Evolutionary conservation across 306 rosid genomes (phyloP), one percentile per base, ranked within the genome.

Genomic region (Carpinus viminea): DNA sequence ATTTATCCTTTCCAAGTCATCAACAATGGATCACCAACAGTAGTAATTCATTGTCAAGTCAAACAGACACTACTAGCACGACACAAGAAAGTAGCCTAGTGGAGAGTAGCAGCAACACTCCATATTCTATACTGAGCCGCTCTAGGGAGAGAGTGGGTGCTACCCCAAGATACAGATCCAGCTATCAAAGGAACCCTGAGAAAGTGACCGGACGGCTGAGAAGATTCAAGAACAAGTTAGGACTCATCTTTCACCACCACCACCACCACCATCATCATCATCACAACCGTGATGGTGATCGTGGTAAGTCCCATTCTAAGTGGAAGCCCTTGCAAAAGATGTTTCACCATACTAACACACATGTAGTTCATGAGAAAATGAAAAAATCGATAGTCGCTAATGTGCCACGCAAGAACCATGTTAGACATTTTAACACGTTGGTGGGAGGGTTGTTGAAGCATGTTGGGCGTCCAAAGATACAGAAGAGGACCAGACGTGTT

Each of bases 211-310:
- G 95, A 80, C 77, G 83, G 55, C 74, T 92, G 12, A 87, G 81
- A 78, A 84, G 80, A 82, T 70, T 92, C 54, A 93, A 85, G 74
- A 90, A 89, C 84, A 90, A 80, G 88, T 70, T 91, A 73, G 92
- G 96, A 48, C 76, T 90, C 38, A 86, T 93, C 85, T 91, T 91
- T 80, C 93, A 91, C 77, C 97, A 90, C 69, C 97, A 91, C 16
- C 95, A 93, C 0, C 97, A 88, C 31, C 88, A 86, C 1, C 86
- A 91, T 34, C 87, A 87, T 43, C 84, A 85, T 18, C 61, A 83
- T 45, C 56, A 84, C 26, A 72, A 15, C 46, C 61, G 17, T 64
- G 20, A 7, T 3, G 55, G 70, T 65, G 76, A 61, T 26, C 15
- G 55, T 20, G 54, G 5, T 60, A 34, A 41, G 21, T 51, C 81